Base-by-base conservation (phyloP, 2,329 filamentous ascomycete species). In the Penicillium frequentans region DNA sequence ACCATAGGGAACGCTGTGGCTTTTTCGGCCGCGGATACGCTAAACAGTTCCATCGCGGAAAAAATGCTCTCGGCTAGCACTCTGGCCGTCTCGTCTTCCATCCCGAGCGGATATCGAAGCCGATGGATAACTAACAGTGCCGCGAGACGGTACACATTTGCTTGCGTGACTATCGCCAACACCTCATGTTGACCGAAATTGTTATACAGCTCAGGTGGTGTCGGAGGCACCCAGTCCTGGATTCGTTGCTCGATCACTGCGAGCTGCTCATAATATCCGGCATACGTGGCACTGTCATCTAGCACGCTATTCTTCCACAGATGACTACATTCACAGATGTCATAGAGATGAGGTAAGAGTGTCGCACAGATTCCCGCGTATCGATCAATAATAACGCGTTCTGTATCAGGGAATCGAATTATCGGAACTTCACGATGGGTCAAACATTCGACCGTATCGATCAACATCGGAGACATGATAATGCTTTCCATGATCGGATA, bases 371-470 rank as follows among this genome's bases (percentile, higher is more conserved):
- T 46, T 19, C 72, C 72, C 7, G 63, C 64, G 43, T 65, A 68
- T 27, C 69, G 65, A 51, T 74, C 70, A 19, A 73, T 62, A 31
- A 69, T 60, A 37, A 62, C 42, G 44, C 57, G 59, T 21, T 60
- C 58, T 5, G 60, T 51, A n/a, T 33, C 27, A 8, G 57, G 54
- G 27, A 68, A 62, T 53, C 64, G 64, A 8, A 73, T 63, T 33
- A 73, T 64, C 14, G 72, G 71, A 5, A 71, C 47, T 44, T 73
- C 65, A 31, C 72, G 67, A 46, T 65, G 64, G 7, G 68, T 56
- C 31, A 74, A 44, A 45, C 67, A 72, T 31, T 68, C 67, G 16
- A 70, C 60, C 5, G 68, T 73, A 54, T 74, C 71, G 46, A 71
- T 58, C 26, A 74, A 58, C 39, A 73, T 61, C 9, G 70, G 68